phyloP scores from a whole-genome alignment of 1,284 basidiomycete species.

The Takashimella tepidaria region DNA sequence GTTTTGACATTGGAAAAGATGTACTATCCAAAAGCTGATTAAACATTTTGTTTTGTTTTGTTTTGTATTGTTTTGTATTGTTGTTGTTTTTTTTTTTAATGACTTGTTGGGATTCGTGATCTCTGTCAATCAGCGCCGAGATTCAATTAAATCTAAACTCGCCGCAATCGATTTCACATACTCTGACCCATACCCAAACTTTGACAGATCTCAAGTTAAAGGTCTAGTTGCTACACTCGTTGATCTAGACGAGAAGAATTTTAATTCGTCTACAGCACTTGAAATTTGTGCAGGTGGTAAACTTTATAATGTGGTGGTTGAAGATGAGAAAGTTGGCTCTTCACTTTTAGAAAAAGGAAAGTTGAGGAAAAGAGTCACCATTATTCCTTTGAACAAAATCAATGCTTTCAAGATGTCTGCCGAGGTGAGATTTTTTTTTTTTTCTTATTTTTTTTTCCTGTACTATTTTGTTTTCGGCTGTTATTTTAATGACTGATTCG shows the following conservation, averaged over 20 bases:
- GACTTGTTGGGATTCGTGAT: background rate
- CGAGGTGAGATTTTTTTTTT: too few relatives aligned
- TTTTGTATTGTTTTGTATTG: too few relatives aligned
- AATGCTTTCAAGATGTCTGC: constrained; percentile 62
- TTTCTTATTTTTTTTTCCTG: too few relatives aligned
- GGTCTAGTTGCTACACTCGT: constrained; percentile 88
- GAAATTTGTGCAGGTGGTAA: constrained; percentile 89
- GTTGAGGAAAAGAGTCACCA: constrained; percentile 83
- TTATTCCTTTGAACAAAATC: constrained; percentile 93
- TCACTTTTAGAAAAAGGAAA: constrained; percentile 72
- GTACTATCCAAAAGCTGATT: too few relatives aligned
- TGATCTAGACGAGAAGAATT: constrained; percentile 64
- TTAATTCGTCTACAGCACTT: constrained; percentile 77
- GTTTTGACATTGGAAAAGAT: too few relatives aligned
- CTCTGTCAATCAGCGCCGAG: constrained; percentile 59
- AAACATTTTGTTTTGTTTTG: too few relatives aligned
- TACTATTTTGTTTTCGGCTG: constrained; percentile 7
- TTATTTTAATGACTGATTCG: background rate
- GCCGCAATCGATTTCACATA: constrained; percentile 81
- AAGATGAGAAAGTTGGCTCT: constrained; percentile 83
- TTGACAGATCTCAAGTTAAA: constrained; percentile 83
- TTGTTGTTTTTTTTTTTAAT: background rate
- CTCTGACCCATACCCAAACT: constrained; percentile 67
- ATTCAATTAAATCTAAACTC: constrained; percentile 63
- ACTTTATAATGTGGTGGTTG: constrained; percentile 91